Base-by-base conservation (phyloP, 176 grass and related monocot species). In the Chrysopogon serrulatus region DNA sequence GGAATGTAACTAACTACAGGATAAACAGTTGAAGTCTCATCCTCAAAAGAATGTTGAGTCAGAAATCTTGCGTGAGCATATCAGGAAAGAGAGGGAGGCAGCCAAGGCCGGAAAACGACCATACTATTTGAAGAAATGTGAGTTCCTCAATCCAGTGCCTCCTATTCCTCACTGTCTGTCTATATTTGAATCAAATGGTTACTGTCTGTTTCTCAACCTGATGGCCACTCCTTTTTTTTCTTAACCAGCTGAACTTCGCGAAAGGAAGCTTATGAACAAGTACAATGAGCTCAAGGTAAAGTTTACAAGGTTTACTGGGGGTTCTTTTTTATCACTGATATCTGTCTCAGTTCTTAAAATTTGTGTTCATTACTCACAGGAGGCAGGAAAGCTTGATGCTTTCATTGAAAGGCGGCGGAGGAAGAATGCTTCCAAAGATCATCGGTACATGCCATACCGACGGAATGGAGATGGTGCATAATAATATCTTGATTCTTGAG, bases 41-140 rank as follows among this genome's bases (percentile, higher is more conserved):
- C 76, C 77, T 75, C 70, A 11, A 49, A 98, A 96, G 90, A 85
- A 79, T 21, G 17, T 31, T 75, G 93, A 98, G 73, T 87, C 96
- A 44, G 90, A 94, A 60, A 95, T 98, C 72, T 81, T 98, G 32
- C 91, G 77, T 1, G 83, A 88, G 68, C 93, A 98, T 80, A 94
- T 87, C 73, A 96, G 87, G 85, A 98, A 94, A 84, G 96, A 96
- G 86, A 99, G 88, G 87, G 93, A 94, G 82, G 91, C 93, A 71
- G 91, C 89, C 33, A 92, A 94, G 65, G 34, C 78, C 1, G 93
- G 96, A 66, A 99, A 99, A 72, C 85, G 10, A 5, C 93, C 93
- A 19, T 99, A 94, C 86, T 96, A 96, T 90, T 83, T 99, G 56
- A 99, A 99, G 78, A 90, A 90, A 94, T 99, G 96, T 99, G 30